phyloP scores from a whole-genome alignment of 1,284 basidiomycete genomes.

The Ustilago loliicola region DNA sequence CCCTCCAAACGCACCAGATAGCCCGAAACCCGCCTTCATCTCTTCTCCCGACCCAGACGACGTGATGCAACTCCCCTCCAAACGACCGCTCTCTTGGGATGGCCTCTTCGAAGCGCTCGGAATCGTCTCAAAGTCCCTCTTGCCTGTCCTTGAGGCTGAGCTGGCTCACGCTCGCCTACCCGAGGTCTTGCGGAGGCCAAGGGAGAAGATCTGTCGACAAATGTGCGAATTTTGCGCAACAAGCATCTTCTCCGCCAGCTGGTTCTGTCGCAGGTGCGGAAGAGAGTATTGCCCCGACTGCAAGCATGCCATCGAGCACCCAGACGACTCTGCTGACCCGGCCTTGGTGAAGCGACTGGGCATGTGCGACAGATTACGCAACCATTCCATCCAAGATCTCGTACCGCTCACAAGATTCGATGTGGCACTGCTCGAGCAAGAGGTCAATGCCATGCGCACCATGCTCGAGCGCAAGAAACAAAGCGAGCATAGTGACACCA shows the following conservation, averaged over 20 bases:
- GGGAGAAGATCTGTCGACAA: slow-evolving; percentile 50
- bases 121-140: slow-evolving; percentile 32
- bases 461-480: slow-evolving; percentile 41
- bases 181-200: slow-evolving; percentile 25
- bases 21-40: slow-evolving; percentile 17
- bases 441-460: slow-evolving; percentile 77
- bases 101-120: slow-evolving; percentile 15
- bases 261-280: slow-evolving; percentile 89
- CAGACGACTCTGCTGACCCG: slow-evolving; percentile 16
- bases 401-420: slow-evolving; percentile 80
- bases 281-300: slow-evolving; percentile 90
- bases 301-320: slow-evolving; percentile 76
- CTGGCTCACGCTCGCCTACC: slow-evolving; percentile 35
- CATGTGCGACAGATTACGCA: slow-evolving; percentile 28
- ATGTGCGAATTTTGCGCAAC: slow-evolving; percentile 85
- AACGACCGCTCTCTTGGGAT: slow-evolving; percentile 19
- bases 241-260: slow-evolving; percentile 87
- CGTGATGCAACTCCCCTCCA: slow-evolving; percentile 27
- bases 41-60: slow-evolving; percentile 34
- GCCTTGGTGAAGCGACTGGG: slow-evolving; percentile 37
- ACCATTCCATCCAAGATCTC: slow-evolving; percentile 74
- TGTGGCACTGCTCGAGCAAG: slow-evolving; percentile 76
- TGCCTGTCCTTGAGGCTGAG: slow-evolving; percentile 35
- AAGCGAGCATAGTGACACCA: background rate
- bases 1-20: background rate